Conservation (phyloP, 1,284 basidiomycete species). For the Fomitopsis schrenkii region DNA sequence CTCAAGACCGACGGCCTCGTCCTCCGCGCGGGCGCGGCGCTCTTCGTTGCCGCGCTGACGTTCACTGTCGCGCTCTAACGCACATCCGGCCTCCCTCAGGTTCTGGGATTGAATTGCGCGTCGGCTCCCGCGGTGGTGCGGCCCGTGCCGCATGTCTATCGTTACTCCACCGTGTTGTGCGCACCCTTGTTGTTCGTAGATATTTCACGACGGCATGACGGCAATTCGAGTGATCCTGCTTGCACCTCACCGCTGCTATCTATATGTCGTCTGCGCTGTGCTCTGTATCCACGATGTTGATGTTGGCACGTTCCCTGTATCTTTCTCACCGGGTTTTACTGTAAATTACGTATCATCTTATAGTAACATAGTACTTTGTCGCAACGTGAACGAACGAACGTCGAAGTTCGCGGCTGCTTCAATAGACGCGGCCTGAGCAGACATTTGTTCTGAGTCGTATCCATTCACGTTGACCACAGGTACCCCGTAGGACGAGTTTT, state of each 20-base stretch:
- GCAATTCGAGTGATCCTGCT: neutral
- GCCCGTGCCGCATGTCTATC: neutral
- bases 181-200: neutral
- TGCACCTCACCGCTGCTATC: neutral
- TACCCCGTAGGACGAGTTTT: too few relatives aligned
- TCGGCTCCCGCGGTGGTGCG: neutral
- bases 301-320: neutral
- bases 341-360: too few relatives aligned
- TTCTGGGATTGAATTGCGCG: neutral
- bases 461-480: too few relatives aligned
- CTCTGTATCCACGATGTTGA: neutral
- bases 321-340: neutral
- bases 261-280: neutral
- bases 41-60: constrained; percentile 19
- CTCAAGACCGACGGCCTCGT: constrained; percentile 15
- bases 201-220: neutral
- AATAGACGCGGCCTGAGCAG: too few relatives aligned
- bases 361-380: too few relatives aligned
- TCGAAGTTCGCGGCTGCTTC: too few relatives aligned
- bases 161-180: neutral
- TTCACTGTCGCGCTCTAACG: constrained; percentile 18
- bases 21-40: constrained; percentile 15
- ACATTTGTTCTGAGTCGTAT: too few relatives aligned
- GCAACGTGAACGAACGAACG: too few relatives aligned
- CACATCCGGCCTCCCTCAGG: neutral